phyloP scores from a whole-genome alignment of 169 alveolate species.

The Plasmodium cynomolgi region DNA sequence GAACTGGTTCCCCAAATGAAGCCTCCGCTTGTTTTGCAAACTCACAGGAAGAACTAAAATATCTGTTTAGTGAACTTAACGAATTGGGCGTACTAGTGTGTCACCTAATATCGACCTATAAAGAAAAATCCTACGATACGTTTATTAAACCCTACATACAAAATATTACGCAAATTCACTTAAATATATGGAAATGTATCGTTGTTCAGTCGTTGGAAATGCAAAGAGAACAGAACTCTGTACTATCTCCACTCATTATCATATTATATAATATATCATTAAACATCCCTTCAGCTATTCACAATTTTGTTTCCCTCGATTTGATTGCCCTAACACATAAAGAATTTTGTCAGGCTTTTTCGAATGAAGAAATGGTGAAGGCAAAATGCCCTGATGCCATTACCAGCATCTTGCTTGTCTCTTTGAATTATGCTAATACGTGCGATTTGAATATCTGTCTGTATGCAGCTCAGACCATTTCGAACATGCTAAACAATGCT shows the following conservation, averaged over 20 bases:
- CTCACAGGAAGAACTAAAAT: slow-evolving; percentile 63
- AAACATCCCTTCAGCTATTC: slow-evolving; percentile 49
- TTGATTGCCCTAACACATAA: slow-evolving; percentile 57
- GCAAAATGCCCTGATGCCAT: slow-evolving; percentile 46
- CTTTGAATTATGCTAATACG: slow-evolving; percentile 55
- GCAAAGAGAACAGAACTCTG: slow-evolving; percentile 75
- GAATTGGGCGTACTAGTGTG: slow-evolving; percentile 69
- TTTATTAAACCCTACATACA: slow-evolving; percentile 65
- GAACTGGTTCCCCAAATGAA: background rate
- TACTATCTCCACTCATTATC: slow-evolving; percentile 46
- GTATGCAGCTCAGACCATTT: slow-evolving; percentile 31
- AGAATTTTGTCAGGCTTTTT: slow-evolving; percentile 49
- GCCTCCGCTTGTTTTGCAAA: background rate
- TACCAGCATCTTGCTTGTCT: slow-evolving; percentile 58
- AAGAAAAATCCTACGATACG: slow-evolving; percentile 56
- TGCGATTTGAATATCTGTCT: slow-evolving; percentile 62
- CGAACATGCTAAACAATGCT: slow-evolving; percentile 59
- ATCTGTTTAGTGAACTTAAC: slow-evolving; percentile 51
- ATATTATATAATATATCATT: slow-evolving; percentile 52
- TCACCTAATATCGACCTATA: slow-evolving; percentile 65
- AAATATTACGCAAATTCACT: slow-evolving; percentile 57
- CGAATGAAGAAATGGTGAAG: slow-evolving; percentile 59
- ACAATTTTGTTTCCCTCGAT: slow-evolving; percentile 45
- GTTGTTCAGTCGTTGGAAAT: slow-evolving; percentile 69
- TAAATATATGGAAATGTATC: slow-evolving; percentile 59